Conservation (phyloP, 73 alveolate species). For the Tetrahymena malaccensis region DNA sequence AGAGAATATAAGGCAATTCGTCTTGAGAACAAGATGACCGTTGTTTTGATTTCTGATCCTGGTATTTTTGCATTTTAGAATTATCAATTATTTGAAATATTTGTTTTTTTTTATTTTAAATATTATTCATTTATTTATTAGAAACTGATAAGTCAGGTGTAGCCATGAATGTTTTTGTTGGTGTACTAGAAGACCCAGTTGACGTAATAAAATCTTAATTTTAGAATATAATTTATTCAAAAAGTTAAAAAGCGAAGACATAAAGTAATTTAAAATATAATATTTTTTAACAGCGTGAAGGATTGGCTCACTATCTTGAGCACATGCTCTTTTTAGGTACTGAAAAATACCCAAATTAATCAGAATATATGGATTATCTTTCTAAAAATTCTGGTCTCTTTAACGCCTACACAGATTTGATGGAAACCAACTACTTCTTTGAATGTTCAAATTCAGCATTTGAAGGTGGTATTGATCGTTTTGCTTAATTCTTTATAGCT, state of each 20-base stretch:
- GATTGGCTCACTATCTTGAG: constrained; percentile 92
- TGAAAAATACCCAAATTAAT: constrained; percentile 80
- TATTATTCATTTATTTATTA: not conserved
- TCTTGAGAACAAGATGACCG: constrained; percentile 56
- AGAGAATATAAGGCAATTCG: constrained; percentile 47
- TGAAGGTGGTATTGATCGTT: not conserved
- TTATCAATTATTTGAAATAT: too few relatives aligned
- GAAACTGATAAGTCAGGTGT: constrained; percentile 51
- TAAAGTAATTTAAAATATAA: too few relatives aligned
- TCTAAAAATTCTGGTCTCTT: constrained; percentile 73
- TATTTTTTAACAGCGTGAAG: constrained; percentile 25
- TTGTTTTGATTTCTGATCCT: constrained; percentile 49
- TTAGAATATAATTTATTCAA: not conserved
- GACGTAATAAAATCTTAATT: not conserved
- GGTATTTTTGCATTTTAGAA: not conserved
- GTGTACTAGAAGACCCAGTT: constrained; percentile 32
- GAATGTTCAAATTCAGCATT: not conserved
- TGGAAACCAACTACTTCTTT: not conserved
- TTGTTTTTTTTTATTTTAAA: not conserved
- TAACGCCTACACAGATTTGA: constrained; percentile 82
- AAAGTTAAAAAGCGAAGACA: not conserved
- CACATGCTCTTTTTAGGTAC: constrained; percentile 95
- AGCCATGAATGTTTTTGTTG: constrained; percentile 48
- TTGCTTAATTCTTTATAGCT: constrained; percentile 37
- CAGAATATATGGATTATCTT: constrained; percentile 71